Evolutionary conservation across 495 filamentous ascomycete genomes (phyloP).

Genomic region (Podospora pseudoanserina): DNA sequence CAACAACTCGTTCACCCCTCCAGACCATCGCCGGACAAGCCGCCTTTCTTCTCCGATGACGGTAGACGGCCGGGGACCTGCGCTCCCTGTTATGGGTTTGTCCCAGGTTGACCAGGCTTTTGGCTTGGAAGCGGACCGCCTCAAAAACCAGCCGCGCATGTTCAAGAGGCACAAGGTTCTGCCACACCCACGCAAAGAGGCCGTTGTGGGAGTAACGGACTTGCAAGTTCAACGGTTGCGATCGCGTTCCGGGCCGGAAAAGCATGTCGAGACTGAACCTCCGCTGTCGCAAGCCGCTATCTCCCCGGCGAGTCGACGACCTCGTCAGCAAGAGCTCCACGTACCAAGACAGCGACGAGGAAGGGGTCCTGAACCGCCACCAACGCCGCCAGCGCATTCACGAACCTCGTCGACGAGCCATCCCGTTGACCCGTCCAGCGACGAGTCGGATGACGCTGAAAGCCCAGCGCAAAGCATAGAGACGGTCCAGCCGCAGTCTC

Average conservation of each 20-base stretch:
- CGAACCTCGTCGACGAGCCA: constrained; percentile 47
- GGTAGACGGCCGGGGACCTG: constrained; percentile 17
- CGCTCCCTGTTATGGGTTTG: constrained; percentile 24
- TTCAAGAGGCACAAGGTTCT: constrained; percentile 56
- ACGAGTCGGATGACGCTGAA: constrained; percentile 34
- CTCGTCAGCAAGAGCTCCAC: not conserved
- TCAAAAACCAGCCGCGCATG: constrained; percentile 32
- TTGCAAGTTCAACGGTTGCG: constrained; percentile 2
- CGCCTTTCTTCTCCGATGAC: constrained; percentile 18
- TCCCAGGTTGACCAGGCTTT: constrained; percentile 25
- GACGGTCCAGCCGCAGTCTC: constrained; percentile 30
- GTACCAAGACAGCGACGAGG: constrained; percentile 28
- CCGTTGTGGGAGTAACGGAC: constrained; percentile 9
- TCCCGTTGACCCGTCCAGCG: constrained; percentile 26
- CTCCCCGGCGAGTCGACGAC: constrained; percentile 16
- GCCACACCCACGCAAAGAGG: constrained; percentile 46
- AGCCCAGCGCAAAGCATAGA: constrained; percentile 34
- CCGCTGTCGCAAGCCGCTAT: constrained; percentile 23
- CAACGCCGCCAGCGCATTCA: constrained; percentile 54
- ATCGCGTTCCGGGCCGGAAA: constrained; percentile 15
- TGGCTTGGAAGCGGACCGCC: constrained; percentile 16
- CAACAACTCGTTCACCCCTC: not conserved
- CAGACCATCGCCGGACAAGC: not conserved
- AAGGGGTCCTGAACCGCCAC: constrained; percentile 44
- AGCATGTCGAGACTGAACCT: constrained; percentile 21